Evolutionary conservation across 352 stramenopile species (phyloP), one percentile per base, ranked within the genome.

Genomic region (Phytophthora cactorum): DNA sequence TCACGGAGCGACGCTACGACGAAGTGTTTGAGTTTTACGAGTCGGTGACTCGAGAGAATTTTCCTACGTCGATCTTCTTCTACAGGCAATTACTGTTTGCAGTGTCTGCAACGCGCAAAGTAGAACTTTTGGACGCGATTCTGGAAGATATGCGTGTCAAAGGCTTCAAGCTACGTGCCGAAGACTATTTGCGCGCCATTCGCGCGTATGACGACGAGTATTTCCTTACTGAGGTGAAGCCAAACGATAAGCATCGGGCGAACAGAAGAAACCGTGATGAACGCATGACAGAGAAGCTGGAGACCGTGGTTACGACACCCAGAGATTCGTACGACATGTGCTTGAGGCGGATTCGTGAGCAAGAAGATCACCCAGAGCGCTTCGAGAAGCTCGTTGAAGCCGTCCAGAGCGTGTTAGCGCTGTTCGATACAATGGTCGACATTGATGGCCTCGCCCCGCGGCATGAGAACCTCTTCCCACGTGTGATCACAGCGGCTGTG

Each of bases 131-230:
- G 57, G 43, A 68, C 17, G 55, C 72, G 36, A 49, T 88, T 28
- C 27, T 92, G 17, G 68, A 87, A 39, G 81, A 88, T 41, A 90
- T 90, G 81, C 84, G 85, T 53, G 54, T 90, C 43, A 90, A 92
- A 43, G 81, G 84, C 10, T 90, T 83, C 60, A 87, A 86, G 47
- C 44, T 90, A 44, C 81, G 84, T 49, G 57, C 61, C 2, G 66
- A 74, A 0, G 81, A 90, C 61, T 90, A 89, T 60, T 38, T 84
- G 45, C 70, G 74, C 32, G 81, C 79, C 17, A 81, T 88, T 43
- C 68, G 72, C 25, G 53, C 80, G 25, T 81, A 86, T 34, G 84
- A 92, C 52, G 56, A 68, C 22, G 46, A 66, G 6, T 90, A 89
- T 47, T 89, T 75, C 51, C 29, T 80, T 36, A 73, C 28, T 4